Percentiles rank a stretch among this genome's conserved stretches.
Evolutionary conservation across 2,329 filamentous ascomycete species (phyloP).

Genomic region (Blumeriella jaapii): DNA sequence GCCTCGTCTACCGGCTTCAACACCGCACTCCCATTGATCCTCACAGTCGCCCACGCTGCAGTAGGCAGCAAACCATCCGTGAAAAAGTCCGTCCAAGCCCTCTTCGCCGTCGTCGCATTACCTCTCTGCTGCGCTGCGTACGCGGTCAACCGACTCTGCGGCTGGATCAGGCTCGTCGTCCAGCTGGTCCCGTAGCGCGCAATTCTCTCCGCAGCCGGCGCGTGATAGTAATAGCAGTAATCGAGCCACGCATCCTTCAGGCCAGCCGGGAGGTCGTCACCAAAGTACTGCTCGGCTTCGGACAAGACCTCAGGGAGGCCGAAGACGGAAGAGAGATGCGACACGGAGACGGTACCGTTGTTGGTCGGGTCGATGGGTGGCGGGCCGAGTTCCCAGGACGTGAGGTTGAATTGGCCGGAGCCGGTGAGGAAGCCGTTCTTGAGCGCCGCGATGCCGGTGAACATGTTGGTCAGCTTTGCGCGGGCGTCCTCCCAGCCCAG

Average conservation of each 20-base stretch:
- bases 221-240: conserved; percentile 48
- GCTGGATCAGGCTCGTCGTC: conserved; percentile 39
- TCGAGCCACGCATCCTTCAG: conserved; percentile 47
- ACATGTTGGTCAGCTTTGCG: conserved; percentile 37
- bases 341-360: conserved; percentile 38
- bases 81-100: conserved; percentile 45
- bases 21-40: conserved; percentile 33
- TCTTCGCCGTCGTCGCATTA: conserved; percentile 36
- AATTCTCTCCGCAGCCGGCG: conserved; percentile 36
- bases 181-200: conserved; percentile 41
- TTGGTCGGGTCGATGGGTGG: conserved; percentile 42
- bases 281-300: conserved; percentile 40
- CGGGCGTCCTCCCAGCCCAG: conserved; percentile 40
- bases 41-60: conserved; percentile 29
- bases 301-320: conserved; percentile 46
- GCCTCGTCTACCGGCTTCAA: conserved; percentile 42
- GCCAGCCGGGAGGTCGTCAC: conserved; percentile 33
- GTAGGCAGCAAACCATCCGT: conserved; percentile 34
- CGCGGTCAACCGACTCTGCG: conserved; percentile 46
- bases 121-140: conserved; percentile 35
- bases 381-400: conserved; percentile 38
- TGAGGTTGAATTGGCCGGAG: conserved; percentile 38
- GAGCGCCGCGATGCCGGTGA: conserved; percentile 40
- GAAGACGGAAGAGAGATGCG: conserved; percentile 46
- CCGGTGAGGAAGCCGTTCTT: conserved; percentile 50